Conservation (phyloP, 768 basidiomycete genomes). For the Tremella yokohamensis region DNA sequence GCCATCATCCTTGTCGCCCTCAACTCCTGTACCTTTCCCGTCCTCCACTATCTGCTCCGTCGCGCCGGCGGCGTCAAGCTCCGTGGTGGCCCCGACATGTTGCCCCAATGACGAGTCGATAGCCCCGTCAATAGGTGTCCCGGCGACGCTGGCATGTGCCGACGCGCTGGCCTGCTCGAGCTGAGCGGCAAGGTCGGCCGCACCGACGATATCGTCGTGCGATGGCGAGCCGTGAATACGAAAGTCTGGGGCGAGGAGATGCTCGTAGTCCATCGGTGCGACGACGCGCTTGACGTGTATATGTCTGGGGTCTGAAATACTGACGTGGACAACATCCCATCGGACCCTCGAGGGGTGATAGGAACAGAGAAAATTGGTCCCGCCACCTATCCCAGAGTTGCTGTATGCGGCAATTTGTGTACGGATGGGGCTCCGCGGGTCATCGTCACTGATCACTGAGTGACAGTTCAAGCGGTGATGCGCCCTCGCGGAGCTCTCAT, state of each 20-base stretch:
- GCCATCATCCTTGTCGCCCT: background rate
- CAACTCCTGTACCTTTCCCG: background rate
- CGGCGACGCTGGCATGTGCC: no score
- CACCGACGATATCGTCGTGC: conserved; percentile 3
- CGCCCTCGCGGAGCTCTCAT: background rate
- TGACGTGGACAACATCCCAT: background rate
- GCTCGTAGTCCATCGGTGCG: conserved; percentile 1
- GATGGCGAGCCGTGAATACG: background rate
- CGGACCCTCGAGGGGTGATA: background rate
- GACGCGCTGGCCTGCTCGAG: conserved; percentile 1
- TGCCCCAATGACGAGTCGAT: no score
- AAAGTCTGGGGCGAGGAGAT: background rate
- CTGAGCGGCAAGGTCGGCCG: conserved; percentile 2
- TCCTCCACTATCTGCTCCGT: background rate
- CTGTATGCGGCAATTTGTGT: background rate
- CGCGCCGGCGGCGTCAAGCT: background rate
- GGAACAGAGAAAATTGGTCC: background rate
- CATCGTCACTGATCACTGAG: background rate
- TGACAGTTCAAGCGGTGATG: background rate
- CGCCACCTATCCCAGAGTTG: background rate
- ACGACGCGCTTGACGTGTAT: no score
- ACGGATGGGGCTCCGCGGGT: background rate
- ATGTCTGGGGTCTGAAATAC: background rate
- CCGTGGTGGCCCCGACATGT: background rate
- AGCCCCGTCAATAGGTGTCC: no score